A percentile compares a stretch with the other conserved stretches of the same genome.
phyloP scores from a whole-genome alignment of 2,329 filamentous ascomycete species.

The Teratosphaeria nubilosa region DNA sequence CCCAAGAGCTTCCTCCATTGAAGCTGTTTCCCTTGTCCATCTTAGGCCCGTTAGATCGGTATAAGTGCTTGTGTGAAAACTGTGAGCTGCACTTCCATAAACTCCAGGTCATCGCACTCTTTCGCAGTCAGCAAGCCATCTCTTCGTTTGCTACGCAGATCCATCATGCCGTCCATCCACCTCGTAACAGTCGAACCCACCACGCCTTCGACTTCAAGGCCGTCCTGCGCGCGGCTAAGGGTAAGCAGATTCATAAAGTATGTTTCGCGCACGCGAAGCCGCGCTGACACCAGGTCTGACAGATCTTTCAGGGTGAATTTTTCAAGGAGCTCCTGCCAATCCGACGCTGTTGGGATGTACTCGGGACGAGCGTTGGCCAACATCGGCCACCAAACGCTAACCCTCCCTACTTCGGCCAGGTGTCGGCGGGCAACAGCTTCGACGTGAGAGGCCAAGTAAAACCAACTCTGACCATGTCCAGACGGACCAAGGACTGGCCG shows the following conservation, averaged over 20 bases:
- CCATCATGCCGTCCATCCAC: background rate
- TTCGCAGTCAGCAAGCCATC: background rate
- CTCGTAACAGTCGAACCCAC: background rate
- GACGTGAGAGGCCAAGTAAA: background rate
- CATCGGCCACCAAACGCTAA: background rate
- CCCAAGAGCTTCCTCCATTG: background rate
- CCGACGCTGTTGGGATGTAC: background rate
- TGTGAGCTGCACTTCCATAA: background rate
- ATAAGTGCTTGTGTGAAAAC: background rate
- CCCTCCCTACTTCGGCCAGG: background rate
- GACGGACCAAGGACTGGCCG: too few species aligned
- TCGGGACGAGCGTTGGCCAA: background rate
- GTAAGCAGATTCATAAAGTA: background rate
- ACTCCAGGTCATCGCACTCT: background rate
- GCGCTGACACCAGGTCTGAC: background rate
- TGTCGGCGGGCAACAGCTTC: background rate
- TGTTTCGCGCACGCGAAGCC: background rate
- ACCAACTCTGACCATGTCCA: background rate
- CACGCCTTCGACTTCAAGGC: background rate
- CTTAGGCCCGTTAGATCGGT: background rate
- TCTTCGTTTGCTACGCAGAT: background rate
- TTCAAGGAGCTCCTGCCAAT: background rate
- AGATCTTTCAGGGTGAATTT: background rate
- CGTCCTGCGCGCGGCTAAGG: background rate
- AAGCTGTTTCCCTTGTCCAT: background rate